Base-by-base conservation (phyloP, 2,329 filamentous ascomycete species). In the Elsinoe perseae region DNA sequence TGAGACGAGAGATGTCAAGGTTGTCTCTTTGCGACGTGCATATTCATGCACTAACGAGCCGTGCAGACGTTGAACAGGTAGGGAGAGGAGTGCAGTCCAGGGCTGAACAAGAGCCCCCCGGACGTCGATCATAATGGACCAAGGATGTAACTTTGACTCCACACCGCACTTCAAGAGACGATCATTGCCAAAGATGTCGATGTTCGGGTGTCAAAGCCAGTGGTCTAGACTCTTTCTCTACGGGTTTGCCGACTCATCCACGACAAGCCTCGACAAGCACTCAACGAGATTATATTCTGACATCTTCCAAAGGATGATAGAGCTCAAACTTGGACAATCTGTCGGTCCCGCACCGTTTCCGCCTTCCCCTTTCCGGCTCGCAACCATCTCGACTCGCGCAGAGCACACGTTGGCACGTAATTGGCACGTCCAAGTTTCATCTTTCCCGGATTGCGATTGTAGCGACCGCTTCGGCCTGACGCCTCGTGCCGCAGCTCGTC, bases 401-500 rank as follows among this genome's bases (percentile, higher is more conserved):
- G 14, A 21, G 38, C 4, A 18, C 25, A 20, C 18, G 25, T 52
- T 21, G 16, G 16, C 48, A 25, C 23, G 44, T 18, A 28, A 23
- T 50, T 50, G 44, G 44, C 44, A 50, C 44, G 48, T 25, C 30
- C 28, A 34, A 36, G 48, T 52, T 52, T 52, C 48, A 52, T 21
- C n/a, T 36, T 36, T 36, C 25, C 40, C 20, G 23, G 40, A 44
- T 44, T 44, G 40, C 40, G 16, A 25, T 9, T 52, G 48, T 20
- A 38, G 28, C 48, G 48, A 52, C 48, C 25, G 10, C 48, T 36
- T 52, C 9, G 48, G 48, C 30, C 48, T 38, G 32, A 52, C 48
- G 48, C 48, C 48, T 52, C 48, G 48, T 52, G 48, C 48, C 28
- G 48, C 48, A 38, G 48, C 28, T 52, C 48, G 48, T 52, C 48